phyloP scores from a whole-genome alignment of 108 stramenopile species.

The Fragilaria crotonensis region DNA sequence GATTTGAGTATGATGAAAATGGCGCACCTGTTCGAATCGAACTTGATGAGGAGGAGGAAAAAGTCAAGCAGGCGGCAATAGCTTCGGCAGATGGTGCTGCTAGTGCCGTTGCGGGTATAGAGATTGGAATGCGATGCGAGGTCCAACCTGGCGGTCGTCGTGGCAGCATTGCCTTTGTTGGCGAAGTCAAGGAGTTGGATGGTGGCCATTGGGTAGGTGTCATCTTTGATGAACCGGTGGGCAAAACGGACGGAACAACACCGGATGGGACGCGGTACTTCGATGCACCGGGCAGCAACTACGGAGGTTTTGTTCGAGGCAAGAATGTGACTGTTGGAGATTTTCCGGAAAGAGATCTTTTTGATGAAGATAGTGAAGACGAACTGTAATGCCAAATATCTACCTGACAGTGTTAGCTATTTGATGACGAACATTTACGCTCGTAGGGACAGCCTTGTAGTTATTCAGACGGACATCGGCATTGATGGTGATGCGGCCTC shows the following conservation, averaged over 20 bases:
- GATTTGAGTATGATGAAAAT: conserved; percentile 54
- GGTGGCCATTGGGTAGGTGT: conserved; percentile 92
- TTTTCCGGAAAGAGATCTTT: conserved; percentile 75
- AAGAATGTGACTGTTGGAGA: conserved; percentile 76
- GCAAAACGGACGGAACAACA: conserved; percentile 87
- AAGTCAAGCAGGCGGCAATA: not conserved
- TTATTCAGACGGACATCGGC: conserved; percentile 43
- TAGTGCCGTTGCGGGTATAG: conserved; percentile 47
- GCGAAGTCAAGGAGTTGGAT: conserved; percentile 62
- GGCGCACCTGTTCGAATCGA: conserved; percentile 36
- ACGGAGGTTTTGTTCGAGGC: conserved; percentile 72
- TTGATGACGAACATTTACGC: conserved; percentile 26
- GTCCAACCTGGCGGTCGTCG: conserved; percentile 85
- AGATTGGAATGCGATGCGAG: conserved; percentile 83
- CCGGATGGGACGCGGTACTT: conserved; percentile 52
- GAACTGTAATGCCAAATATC: no score
- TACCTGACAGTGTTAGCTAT: conserved; percentile 77
- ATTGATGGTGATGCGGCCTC: conserved; percentile 12
- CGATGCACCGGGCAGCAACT: conserved; percentile 51
- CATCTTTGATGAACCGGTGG: conserved; percentile 91
- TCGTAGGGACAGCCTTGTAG: conserved; percentile 33
- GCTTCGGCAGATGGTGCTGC: conserved; percentile 11
- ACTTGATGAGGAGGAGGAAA: conserved; percentile 23
- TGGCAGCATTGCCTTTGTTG: conserved; percentile 78
- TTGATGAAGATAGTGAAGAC: conserved; percentile 45